Conservation (phyloP, 2,329 filamentous ascomycete species). For the Aspergillus cejpii region DNA sequence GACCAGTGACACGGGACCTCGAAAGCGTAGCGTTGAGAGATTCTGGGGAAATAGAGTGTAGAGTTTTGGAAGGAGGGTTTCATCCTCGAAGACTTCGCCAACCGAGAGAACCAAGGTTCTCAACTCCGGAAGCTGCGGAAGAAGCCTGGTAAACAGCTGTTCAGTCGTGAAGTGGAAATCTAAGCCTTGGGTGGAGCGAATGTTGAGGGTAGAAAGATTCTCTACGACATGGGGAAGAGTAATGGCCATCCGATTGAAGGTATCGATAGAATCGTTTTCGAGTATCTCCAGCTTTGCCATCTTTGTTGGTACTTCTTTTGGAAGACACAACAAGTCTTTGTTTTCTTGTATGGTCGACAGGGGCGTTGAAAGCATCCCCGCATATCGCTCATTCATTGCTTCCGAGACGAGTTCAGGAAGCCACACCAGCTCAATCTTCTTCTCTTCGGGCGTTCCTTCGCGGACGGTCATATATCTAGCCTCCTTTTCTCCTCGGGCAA, state of each 20-base stretch:
- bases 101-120: constrained; percentile 17
- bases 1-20: constrained; percentile 19
- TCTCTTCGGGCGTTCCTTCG: constrained; percentile 6
- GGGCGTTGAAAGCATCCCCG: not conserved
- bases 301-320: constrained; percentile 2
- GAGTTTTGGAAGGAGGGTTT: constrained; percentile 11
- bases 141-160: constrained; percentile 7
- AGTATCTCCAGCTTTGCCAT: constrained; percentile 22
- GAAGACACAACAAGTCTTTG: not conserved
- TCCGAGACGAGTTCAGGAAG: constrained; percentile 12
- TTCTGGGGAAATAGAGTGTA: constrained; percentile 19
- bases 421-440: constrained; percentile 11
- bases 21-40: constrained; percentile 20
- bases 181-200: constrained; percentile 17
- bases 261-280: constrained; percentile 24
- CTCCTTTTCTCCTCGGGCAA: constrained; percentile 16
- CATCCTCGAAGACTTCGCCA: constrained; percentile 19
- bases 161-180: constrained; percentile 18
- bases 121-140: constrained; percentile 13
- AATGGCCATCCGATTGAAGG: constrained; percentile 17
- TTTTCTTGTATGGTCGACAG: not conserved
- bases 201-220: constrained; percentile 13
- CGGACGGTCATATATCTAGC: constrained; percentile 5
- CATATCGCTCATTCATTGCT: constrained; percentile 13
- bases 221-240: constrained; percentile 16